These are phyloP conservation scores for Emmonsiellopsis sp. DNA, from an alignment of 2,329 filamentous ascomycete genomes.

Conservation along the genomic window DNA sequence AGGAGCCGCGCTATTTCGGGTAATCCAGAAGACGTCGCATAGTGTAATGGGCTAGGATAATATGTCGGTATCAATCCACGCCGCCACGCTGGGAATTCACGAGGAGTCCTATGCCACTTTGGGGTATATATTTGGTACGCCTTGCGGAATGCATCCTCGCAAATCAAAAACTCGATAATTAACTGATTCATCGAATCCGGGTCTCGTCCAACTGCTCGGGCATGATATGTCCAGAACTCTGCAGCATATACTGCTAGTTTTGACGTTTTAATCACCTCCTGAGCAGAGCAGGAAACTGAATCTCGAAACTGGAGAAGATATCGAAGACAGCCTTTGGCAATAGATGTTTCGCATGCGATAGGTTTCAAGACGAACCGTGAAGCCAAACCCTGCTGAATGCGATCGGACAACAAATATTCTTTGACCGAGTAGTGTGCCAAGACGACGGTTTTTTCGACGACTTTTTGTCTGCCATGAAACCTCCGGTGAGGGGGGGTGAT, in stretches of 20 bases:
- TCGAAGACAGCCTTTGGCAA: conserved; percentile 2
- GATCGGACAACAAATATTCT: conserved; percentile 22
- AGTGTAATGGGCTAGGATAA: not conserved
- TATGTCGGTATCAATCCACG: too few relatives aligned
- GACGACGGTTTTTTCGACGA: conserved; percentile 7
- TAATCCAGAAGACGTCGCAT: not conserved
- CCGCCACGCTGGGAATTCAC: too few relatives aligned
- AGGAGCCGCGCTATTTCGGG: not conserved
- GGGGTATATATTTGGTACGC: too few relatives aligned
- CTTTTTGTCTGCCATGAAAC: not conserved
- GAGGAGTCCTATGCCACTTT: too few relatives aligned
- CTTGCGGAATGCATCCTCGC: too few relatives aligned
- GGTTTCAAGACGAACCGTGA: not conserved
- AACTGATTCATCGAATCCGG: too few relatives aligned
- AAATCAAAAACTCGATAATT: too few relatives aligned
- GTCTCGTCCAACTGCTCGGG: too few relatives aligned
- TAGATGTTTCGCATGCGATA: not conserved
- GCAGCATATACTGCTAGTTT: not conserved
- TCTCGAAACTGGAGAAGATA: conserved; percentile 1
- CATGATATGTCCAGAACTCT: too few relatives aligned
- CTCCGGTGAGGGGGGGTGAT: not conserved
- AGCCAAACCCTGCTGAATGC: conserved; percentile 4
- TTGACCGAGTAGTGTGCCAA: conserved; percentile 25
- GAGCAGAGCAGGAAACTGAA: not conserved
- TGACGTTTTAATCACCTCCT: too few relatives aligned